Conservation (phyloP, 257 asterid species). For the Linderniella brevidens region DNA sequence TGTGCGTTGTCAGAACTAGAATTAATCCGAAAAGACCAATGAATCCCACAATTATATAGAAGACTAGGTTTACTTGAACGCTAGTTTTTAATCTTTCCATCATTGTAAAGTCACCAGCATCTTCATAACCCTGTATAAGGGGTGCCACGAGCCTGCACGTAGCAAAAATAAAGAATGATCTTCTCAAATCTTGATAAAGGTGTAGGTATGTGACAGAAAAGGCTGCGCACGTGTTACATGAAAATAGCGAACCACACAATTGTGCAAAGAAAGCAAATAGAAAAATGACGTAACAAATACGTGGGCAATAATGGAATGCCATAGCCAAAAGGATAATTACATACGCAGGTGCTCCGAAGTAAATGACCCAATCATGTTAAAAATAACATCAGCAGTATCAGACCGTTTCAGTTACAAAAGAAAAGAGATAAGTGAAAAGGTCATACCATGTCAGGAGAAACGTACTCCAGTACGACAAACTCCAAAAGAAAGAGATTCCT, state of each 20-base stretch:
- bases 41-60: conserved; percentile 75
- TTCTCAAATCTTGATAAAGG: background rate
- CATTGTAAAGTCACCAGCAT: conserved; percentile 91
- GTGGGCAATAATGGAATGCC: no score
- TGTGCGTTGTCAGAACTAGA: conserved; percentile 67
- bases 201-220: background rate
- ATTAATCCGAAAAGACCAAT: conserved; percentile 90
- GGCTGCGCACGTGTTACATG: background rate
- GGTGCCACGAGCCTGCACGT: conserved; percentile 93
- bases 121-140: conserved; percentile 97
- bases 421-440: background rate
- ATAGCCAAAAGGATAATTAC: no score
- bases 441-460: conserved; percentile 90
- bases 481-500: conserved; percentile 96
- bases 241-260: no score
- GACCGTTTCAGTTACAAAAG: background rate
- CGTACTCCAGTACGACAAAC: conserved; percentile 99
- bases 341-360: no score
- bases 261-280: no score
- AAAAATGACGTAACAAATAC: no score
- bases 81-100: conserved; percentile 90
- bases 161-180: conserved; percentile 10
- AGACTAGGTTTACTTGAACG: conserved; percentile 79
- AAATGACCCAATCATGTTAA: no score
- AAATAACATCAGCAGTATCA: no score